These are phyloP conservation scores for Solanum medicagineum DNA, from an alignment of 257 asterid genomes.

Conservation along the genomic window DNA sequence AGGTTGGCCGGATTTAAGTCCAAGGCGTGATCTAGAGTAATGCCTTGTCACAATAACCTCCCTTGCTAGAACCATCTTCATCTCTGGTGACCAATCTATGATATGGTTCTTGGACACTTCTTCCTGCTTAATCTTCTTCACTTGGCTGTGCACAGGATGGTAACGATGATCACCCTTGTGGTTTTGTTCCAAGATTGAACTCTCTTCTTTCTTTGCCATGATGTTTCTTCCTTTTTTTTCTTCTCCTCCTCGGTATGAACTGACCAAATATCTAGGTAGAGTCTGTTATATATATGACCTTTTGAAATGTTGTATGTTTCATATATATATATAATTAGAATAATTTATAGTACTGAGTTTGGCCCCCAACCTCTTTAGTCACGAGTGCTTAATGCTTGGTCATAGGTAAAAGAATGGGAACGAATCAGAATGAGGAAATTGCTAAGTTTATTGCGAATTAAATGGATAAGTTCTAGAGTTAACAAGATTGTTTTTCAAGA, in stretches of 20 bases:
- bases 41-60: background rate
- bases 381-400: background rate
- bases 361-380: background rate
- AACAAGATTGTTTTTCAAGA: background rate
- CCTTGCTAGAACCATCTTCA: background rate
- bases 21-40: conserved; percentile 4
- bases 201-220: background rate
- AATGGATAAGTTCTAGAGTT: background rate
- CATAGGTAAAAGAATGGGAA: background rate
- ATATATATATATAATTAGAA: background rate
- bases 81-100: background rate
- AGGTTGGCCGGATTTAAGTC: background rate
- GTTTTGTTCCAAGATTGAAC: background rate
- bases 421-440: background rate
- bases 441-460: background rate
- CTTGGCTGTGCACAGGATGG: conserved; percentile 1
- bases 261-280: background rate
- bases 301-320: background rate
- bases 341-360: background rate
- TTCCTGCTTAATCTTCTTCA: conserved; percentile 6
- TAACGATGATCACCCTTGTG: background rate
- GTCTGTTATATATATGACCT: background rate
- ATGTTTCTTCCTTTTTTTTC: background rate
- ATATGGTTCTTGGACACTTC: background rate
- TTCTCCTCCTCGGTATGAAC: background rate